Conservation (phyloP, 352 stramenopile species). For the Discostella stelligera region DNA sequence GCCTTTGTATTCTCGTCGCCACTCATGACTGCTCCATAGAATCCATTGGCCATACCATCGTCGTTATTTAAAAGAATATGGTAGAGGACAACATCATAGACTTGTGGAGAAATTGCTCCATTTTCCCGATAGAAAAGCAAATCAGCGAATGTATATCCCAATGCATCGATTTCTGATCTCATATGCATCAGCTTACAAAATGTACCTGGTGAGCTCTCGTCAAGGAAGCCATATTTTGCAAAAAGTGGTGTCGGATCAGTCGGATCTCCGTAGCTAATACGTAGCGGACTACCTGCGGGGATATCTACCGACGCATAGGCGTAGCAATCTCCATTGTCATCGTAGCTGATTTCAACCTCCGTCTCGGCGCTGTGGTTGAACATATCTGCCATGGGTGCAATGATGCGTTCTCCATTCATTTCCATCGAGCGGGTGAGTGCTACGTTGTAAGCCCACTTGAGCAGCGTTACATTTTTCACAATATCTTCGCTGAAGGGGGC, state of each 20-base stretch:
- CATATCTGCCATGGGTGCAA: slow-evolving; percentile 47
- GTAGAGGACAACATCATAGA: slow-evolving; percentile 43
- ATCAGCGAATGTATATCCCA: slow-evolving; percentile 34
- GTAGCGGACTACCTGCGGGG: slow-evolving; percentile 37
- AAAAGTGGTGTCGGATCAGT: slow-evolving; percentile 61
- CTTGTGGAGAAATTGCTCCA: slow-evolving; percentile 38
- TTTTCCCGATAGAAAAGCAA: slow-evolving; percentile 51
- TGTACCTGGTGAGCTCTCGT: slow-evolving; percentile 38
- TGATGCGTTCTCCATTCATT: slow-evolving; percentile 20
- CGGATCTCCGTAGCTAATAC: slow-evolving; percentile 53
- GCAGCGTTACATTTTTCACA: slow-evolving; percentile 48
- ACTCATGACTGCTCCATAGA: slow-evolving; percentile 36
- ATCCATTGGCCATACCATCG: slow-evolving; percentile 24
- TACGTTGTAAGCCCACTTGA: slow-evolving; percentile 54
- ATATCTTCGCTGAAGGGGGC: slow-evolving; percentile 46
- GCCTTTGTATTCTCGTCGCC: slow-evolving; percentile 46
- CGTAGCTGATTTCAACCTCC: slow-evolving; percentile 43
- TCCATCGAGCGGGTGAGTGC: slow-evolving; percentile 51
- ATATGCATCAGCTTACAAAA: slow-evolving; percentile 52
- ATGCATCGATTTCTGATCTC: slow-evolving; percentile 34
- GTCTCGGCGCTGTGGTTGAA: slow-evolving; percentile 57
- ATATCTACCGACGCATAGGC: slow-evolving; percentile 44
- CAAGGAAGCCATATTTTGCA: slow-evolving; percentile 60
- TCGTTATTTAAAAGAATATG: slow-evolving; percentile 46
- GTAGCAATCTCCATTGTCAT: slow-evolving; percentile 53